Evolutionary conservation across 352 stramenopile species (phyloP).

Genomic region (Globisporangium echinulatum): DNA sequence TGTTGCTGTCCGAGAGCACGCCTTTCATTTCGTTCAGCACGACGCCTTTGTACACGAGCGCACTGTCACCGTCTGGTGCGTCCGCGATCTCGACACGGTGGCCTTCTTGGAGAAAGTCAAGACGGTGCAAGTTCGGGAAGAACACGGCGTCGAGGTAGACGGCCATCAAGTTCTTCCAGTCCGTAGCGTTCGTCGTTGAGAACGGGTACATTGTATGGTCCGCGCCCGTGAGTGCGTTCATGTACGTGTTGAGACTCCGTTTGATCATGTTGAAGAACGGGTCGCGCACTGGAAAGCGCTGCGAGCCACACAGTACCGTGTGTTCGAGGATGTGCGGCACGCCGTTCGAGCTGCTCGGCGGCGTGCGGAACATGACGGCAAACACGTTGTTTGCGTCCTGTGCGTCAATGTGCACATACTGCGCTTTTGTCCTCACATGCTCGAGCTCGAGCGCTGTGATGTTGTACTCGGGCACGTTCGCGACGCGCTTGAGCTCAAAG

Average conservation of each 20-base stretch:
- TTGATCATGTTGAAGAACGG: slow-evolving; percentile 99
- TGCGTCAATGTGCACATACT: slow-evolving; percentile 80
- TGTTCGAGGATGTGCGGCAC: slow-evolving; percentile 99
- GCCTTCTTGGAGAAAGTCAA: slow-evolving; percentile 80
- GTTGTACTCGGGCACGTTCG: slow-evolving; percentile 74
- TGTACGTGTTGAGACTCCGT: slow-evolving; percentile 97
- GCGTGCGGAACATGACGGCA: slow-evolving; percentile 97
- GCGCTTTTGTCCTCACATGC: slow-evolving; percentile 63
- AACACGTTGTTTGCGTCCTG: slow-evolving; percentile 85
- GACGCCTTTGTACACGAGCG: slow-evolving; percentile 88
- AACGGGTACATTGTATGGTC: slow-evolving; percentile 99
- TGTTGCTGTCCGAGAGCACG: slow-evolving; percentile 94
- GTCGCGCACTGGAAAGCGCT: slow-evolving; percentile 97
- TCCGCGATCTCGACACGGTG: slow-evolving; percentile 58
- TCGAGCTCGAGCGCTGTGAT: slow-evolving; percentile 73
- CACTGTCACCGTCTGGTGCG: slow-evolving; percentile 20
- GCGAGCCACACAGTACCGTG: slow-evolving; percentile 91
- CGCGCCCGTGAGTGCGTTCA: slow-evolving; percentile 99
- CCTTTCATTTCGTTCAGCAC: slow-evolving; percentile 99
- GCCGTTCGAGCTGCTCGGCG: slow-evolving; percentile 93
- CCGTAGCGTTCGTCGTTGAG: slow-evolving; percentile 94
- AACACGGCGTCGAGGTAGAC: slow-evolving; percentile 98
- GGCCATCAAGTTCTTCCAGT: slow-evolving; percentile 96
- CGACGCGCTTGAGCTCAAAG: slow-evolving; percentile 55
- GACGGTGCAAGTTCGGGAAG: slow-evolving; percentile 84